These are phyloP conservation scores for Herpetomonas tarakana DNA, from an alignment of 208 protist species.

Conservation along the genomic window DNA sequence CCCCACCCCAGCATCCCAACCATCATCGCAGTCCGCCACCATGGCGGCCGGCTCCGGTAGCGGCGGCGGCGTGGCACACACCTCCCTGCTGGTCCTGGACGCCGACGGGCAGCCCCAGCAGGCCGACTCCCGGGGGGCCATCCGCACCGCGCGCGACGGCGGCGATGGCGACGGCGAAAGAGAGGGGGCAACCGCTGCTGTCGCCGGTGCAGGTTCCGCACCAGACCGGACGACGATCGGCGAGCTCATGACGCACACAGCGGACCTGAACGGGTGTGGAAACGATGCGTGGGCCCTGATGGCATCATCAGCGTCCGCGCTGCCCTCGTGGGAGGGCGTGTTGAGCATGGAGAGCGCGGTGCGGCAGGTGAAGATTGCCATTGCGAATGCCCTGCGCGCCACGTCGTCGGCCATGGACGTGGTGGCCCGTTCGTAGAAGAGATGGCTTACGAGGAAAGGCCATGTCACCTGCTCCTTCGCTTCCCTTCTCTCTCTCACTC, in stretches of 20 bases:
- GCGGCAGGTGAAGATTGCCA: conserved; percentile 70
- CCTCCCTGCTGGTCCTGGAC: neutral
- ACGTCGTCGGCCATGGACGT: conserved; percentile 19
- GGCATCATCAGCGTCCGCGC: conserved; percentile 2
- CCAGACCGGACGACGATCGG: conserved; percentile 4
- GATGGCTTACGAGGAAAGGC: no score
- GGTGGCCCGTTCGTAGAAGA: neutral
- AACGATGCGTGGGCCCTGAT: conserved; percentile 8
- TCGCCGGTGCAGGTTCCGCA: no score
- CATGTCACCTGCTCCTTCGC: no score
- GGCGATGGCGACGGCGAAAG: no score
- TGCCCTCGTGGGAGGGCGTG: conserved; percentile 31
- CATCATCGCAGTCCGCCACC: no score
- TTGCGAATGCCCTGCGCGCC: conserved; percentile 69
- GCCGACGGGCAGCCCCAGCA: neutral
- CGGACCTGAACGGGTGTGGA: neutral
- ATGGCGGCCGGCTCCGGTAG: no score
- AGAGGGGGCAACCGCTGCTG: no score
- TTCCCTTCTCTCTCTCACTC: no score
- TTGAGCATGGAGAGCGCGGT: conserved; percentile 59
- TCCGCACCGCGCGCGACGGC: neutral
- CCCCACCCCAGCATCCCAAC: neutral
- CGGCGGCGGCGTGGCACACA: no score
- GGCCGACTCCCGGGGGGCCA: neutral
- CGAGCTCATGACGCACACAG: conserved; percentile 6